phyloP scores from a whole-genome alignment of 1,284 basidiomycete species.

The Leccinum cinnamomeum region DNA sequence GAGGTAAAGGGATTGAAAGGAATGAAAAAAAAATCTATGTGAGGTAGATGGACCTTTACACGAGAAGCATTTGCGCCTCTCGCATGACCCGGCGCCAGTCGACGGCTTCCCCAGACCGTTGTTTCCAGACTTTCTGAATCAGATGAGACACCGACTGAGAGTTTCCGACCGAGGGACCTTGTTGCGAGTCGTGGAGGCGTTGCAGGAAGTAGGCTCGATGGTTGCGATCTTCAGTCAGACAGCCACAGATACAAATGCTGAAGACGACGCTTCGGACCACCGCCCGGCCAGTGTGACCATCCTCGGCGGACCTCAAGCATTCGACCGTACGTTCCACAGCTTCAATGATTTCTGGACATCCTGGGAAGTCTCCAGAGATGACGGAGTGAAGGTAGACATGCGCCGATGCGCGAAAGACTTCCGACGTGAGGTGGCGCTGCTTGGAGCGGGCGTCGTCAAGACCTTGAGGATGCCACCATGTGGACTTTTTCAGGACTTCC shows the following conservation, averaged over 20 bases:
- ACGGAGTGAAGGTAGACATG: slow-evolving; percentile 71
- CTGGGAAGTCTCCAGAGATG: slow-evolving; percentile 64
- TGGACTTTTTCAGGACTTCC: slow-evolving; percentile 34
- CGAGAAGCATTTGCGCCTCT: slow-evolving; percentile 57
- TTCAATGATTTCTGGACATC: slow-evolving; percentile 57
- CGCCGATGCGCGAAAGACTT: slow-evolving; percentile 74
- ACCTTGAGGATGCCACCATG: slow-evolving; percentile 5
- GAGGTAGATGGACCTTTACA: slow-evolving; percentile 40
- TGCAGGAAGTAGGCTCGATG: slow-evolving; percentile 48
- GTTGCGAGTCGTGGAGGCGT: slow-evolving; percentile 49
- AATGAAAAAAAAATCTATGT: not conserved
- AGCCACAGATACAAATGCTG: slow-evolving; percentile 69
- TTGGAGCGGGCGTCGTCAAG: slow-evolving; percentile 28
- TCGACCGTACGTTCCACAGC: slow-evolving; percentile 56
- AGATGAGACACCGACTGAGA: slow-evolving; percentile 54
- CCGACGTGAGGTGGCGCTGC: slow-evolving; percentile 55
- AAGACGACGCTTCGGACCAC: slow-evolving; percentile 79
- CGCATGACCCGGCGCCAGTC: slow-evolving; percentile 61
- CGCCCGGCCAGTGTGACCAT: slow-evolving; percentile 44
- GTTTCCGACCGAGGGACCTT: slow-evolving; percentile 58
- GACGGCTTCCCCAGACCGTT: slow-evolving; percentile 40
- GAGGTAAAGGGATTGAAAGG: slow-evolving; percentile 2
- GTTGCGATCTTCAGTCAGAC: slow-evolving; percentile 53
- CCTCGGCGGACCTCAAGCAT: slow-evolving; percentile 48
- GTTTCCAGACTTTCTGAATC: slow-evolving; percentile 61